phyloP scores from a whole-genome alignment of 495 filamentous ascomycete species.

The Neurospora pannonica region DNA sequence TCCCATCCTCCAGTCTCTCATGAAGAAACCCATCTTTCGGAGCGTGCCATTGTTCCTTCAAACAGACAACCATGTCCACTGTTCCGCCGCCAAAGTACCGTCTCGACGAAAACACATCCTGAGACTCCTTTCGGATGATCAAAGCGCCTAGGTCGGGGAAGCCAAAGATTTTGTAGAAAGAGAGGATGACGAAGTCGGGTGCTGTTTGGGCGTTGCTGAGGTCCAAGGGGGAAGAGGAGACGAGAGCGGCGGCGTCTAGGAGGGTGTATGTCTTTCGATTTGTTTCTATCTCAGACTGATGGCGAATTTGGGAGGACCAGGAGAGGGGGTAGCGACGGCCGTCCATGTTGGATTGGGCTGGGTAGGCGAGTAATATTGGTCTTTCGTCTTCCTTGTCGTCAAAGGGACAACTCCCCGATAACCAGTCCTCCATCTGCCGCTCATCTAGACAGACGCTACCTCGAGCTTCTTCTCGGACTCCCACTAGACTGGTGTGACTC shows the following conservation, averaged over 20 bases:
- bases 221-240: slow-evolving; percentile 68
- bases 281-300: slow-evolving; percentile 37
- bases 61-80: slow-evolving; percentile 64
- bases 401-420: slow-evolving; percentile 25
- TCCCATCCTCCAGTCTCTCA: slow-evolving; percentile 81
- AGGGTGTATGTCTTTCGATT: slow-evolving; percentile 54
- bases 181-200: slow-evolving; percentile 82
- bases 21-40: slow-evolving; percentile 64
- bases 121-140: slow-evolving; percentile 68
- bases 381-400: neutral
- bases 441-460: slow-evolving; percentile 60
- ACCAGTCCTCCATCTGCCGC: slow-evolving; percentile 60
- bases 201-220: slow-evolving; percentile 49
- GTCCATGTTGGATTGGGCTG: slow-evolving; percentile 90
- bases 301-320: slow-evolving; percentile 55
- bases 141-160: slow-evolving; percentile 87
- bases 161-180: slow-evolving; percentile 96
- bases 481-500: slow-evolving; percentile 81
- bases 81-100: slow-evolving; percentile 93
- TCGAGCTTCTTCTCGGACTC: slow-evolving; percentile 62
- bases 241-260: slow-evolving; percentile 83
- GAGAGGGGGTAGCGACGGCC: slow-evolving; percentile 63
- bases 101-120: slow-evolving; percentile 49
- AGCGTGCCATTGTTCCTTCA: slow-evolving; percentile 62
- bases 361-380: slow-evolving; percentile 64